A percentile compares a stretch with the other conserved stretches of the same genome.
phyloP scores from a whole-genome alignment of 2,329 filamentous ascomycete species.

The Pseudogymnoascus sp. region DNA sequence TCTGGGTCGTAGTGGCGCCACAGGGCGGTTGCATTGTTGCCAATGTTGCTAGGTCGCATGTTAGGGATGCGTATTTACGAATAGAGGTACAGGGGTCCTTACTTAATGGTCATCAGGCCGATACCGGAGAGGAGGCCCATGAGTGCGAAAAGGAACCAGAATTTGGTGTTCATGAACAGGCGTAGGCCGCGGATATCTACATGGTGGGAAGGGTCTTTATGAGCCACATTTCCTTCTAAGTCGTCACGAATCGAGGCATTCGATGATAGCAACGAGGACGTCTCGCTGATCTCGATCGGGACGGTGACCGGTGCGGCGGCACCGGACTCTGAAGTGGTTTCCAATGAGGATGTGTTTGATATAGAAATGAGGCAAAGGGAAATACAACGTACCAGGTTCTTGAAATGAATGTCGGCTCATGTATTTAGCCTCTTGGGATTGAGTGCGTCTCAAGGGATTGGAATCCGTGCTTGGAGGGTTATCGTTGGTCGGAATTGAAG shows the following conservation, averaged over 20 bases:
- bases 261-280: conserved; percentile 68
- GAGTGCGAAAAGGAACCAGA: conserved; percentile 83
- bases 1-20: conserved; percentile 79
- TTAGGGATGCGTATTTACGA: not conserved
- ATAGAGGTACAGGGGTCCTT: conserved; percentile 29
- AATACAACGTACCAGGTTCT: conserved; percentile 58
- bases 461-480: conserved; percentile 21
- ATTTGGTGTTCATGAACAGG: conserved; percentile 64
- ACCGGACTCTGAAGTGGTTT: conserved; percentile 19
- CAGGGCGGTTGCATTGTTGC: conserved; percentile 77
- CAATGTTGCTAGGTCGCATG: conserved; percentile 67
- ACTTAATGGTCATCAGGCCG: conserved; percentile 99
- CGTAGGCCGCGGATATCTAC: conserved; percentile 83
- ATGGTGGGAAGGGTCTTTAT: conserved; percentile 66
- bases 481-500: conserved; percentile 32
- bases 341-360: conserved; percentile 24
- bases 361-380: conserved; percentile 25
- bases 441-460: conserved; percentile 35
- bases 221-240: conserved; percentile 45
- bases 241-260: conserved; percentile 34
- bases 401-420: conserved; percentile 31
- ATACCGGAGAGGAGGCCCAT: conserved; percentile 89
- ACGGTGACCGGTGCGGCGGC: conserved; percentile 23
- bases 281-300: conserved; percentile 54
- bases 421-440: conserved; percentile 35